phyloP scores from a whole-genome alignment of 805 yeast species.

The Wickerhamomyces chaumierensis region DNA sequence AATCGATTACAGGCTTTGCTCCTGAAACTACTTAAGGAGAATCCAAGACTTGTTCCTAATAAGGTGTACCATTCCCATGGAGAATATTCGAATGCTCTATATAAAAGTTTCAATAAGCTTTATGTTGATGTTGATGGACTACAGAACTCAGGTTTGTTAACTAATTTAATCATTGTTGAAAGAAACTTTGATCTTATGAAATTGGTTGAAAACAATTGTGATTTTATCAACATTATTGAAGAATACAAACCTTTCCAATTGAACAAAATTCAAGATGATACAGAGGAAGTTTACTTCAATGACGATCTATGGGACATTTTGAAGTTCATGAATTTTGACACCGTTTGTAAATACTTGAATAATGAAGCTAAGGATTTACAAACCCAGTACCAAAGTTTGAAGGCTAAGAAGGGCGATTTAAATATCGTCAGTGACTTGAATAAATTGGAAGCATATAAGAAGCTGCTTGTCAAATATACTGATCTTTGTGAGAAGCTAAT shows the following conservation, averaged over 20 bases:
- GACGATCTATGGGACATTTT: conserved; percentile 19
- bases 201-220: neutral
- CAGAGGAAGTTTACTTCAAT: conserved; percentile 1
- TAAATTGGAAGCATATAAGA: conserved; percentile 55
- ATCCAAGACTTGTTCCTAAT: neutral
- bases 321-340: conserved; percentile 60
- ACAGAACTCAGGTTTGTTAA: neutral
- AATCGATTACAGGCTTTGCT: neutral
- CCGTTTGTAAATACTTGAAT: conserved; percentile 67
- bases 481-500: conserved; percentile 57
- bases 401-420: conserved; percentile 25
- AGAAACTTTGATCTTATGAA: neutral
- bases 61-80: neutral
- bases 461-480: conserved; percentile 62
- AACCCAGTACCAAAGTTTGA: conserved; percentile 42
- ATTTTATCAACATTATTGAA: neutral
- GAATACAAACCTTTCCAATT: neutral
- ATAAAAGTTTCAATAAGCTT: neutral
- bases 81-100: neutral
- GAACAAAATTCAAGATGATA: neutral
- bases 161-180: neutral
- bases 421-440: conserved; percentile 62
- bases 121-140: neutral
- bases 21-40: neutral
- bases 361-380: conserved; percentile 61